Conservation (phyloP, 805 yeast species). For the Cyberlindnera americana region DNA sequence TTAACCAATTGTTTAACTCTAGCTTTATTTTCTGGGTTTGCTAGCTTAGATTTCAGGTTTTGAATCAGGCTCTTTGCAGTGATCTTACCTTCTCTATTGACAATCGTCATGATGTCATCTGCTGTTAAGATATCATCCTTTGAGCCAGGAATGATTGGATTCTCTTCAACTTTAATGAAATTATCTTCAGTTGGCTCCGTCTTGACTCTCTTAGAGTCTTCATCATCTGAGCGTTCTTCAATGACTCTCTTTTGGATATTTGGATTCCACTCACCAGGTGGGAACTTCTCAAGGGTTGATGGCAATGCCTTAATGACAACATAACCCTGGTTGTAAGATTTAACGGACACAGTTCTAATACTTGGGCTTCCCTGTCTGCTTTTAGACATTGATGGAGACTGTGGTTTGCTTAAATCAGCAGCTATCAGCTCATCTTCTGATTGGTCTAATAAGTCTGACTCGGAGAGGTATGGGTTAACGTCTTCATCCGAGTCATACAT, state of each 20-base stretch:
- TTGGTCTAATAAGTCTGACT: slow-evolving; percentile 48
- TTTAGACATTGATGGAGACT: slow-evolving; percentile 18
- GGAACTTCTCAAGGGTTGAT: slow-evolving; percentile 59
- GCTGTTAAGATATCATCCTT: slow-evolving; percentile 44
- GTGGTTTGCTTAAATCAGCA: slow-evolving; percentile 31
- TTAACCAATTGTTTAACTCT: slow-evolving; percentile 56
- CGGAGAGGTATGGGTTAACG: slow-evolving; percentile 74
- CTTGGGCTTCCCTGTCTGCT: slow-evolving; percentile 22
- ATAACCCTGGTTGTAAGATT: slow-evolving; percentile 47
- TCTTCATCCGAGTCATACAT: slow-evolving; percentile 79
- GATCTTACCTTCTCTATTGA: slow-evolving; percentile 40
- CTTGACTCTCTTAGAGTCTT: slow-evolving; percentile 38
- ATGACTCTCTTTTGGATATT: slow-evolving; percentile 34
- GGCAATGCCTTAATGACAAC: slow-evolving; percentile 64
- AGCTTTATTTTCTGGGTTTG: slow-evolving; percentile 59
- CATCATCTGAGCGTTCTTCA: slow-evolving; percentile 28
- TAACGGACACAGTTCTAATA: slow-evolving; percentile 35
- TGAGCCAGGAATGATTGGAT: slow-evolving; percentile 10
- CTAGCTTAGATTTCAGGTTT: slow-evolving; percentile 58
- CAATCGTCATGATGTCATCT: slow-evolving; percentile 65
- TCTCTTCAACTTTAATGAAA: slow-evolving; percentile 11
- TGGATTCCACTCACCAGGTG: slow-evolving; percentile 85
- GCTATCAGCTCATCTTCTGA: slow-evolving; percentile 41
- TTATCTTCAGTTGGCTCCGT: slow-evolving; percentile 26
- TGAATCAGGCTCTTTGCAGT: slow-evolving; percentile 62